Base-by-base conservation (phyloP, 805 yeast genomes). In the Barnettozyma wickerhamii region DNA sequence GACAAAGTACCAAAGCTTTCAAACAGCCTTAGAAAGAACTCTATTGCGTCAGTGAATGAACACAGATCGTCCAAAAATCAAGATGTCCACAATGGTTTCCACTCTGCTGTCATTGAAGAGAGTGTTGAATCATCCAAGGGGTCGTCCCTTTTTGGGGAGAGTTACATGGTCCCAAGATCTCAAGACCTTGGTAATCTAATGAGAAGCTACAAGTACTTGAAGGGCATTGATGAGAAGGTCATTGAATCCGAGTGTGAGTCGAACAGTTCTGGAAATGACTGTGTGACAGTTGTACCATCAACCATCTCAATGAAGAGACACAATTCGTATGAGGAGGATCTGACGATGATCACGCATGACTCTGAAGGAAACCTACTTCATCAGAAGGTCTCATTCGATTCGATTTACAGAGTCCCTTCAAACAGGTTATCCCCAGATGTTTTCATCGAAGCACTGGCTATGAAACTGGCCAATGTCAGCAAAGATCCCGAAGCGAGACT, bases 191-290 rank as follows among this genome's bases (percentile, higher is more conserved):
- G 33, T 10, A 40, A 45, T 29, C 32, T 53, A 36, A 34, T 53
- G n/a, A 42, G 27, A 19, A 52, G 47, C 28, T 47, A 37, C 37
- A 71, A 69, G 44, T 74, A 71, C 48, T 69, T 79, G 24, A 46
- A 45, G 14, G 27, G 24, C 14, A 20, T 41, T 15, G 41, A 44
- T 20, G 36, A 29, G 26, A 33, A 23, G 4, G 32, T 35, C 13
- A 26, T 21, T 10, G 20, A 26, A n/a, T n/a, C n/a, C n/a, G n/a
- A n/a, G n/a, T n/a, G n/a, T n/a, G n/a, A n/a, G n/a, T n/a, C n/a
- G n/a, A n/a, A n/a, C n/a, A n/a, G n/a, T n/a, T n/a, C n/a, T n/a
- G n/a, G n/a, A n/a, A n/a, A n/a, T n/a, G n/a, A n/a, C n/a, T n/a
- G n/a, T n/a, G n/a, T n/a, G n/a, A n/a, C n/a, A 14, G 15, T 15